phyloP scores from a whole-genome alignment of 768 basidiomycete species.

The Tephrocybe rancida region DNA sequence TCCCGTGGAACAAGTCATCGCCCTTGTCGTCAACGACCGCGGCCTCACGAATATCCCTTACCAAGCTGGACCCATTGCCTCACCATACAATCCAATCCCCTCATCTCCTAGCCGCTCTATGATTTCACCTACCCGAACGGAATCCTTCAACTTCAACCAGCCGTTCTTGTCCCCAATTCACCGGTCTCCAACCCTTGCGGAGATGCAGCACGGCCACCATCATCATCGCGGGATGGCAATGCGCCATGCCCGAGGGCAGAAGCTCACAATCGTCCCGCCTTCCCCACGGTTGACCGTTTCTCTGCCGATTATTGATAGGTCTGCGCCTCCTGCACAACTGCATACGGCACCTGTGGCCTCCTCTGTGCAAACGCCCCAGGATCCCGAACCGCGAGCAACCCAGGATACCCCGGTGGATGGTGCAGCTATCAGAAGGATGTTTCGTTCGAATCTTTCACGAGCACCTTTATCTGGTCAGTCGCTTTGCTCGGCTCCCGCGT shows the following conservation, averaged over 20 bases:
- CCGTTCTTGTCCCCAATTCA: conserved; percentile 25
- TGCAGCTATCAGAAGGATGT: conserved; percentile 34
- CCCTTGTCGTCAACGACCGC: conserved; percentile 62
- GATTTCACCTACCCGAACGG: conserved; percentile 20
- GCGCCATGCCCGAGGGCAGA: conserved; percentile 6
- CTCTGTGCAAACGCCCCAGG: background rate
- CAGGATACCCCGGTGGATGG: conserved; percentile 22
- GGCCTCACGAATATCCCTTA: conserved; percentile 28
- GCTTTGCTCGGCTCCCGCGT: background rate
- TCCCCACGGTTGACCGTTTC: conserved; percentile 15
- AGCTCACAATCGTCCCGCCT: conserved; percentile 20
- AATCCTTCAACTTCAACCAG: conserved; percentile 24
- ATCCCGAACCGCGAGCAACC: background rate
- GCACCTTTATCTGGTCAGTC: conserved; percentile 15
- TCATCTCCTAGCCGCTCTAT: conserved; percentile 23
- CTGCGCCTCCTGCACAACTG: conserved; percentile 5
- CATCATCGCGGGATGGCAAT: conserved; percentile 17
- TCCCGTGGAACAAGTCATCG: conserved; percentile 53
- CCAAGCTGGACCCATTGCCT: conserved; percentile 21
- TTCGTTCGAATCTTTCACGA: conserved; percentile 34
- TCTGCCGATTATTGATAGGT: conserved; percentile 5
- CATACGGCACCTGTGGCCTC: background rate
- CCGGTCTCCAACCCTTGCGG: conserved; percentile 32
- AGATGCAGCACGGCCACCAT: conserved; percentile 26
- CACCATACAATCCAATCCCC: conserved; percentile 28